Percentiles rank a stretch among this genome's conserved stretches.
Conservation (phyloP, 1,284 basidiomycete genomes). For the Cryptococcus sp. region DNA sequence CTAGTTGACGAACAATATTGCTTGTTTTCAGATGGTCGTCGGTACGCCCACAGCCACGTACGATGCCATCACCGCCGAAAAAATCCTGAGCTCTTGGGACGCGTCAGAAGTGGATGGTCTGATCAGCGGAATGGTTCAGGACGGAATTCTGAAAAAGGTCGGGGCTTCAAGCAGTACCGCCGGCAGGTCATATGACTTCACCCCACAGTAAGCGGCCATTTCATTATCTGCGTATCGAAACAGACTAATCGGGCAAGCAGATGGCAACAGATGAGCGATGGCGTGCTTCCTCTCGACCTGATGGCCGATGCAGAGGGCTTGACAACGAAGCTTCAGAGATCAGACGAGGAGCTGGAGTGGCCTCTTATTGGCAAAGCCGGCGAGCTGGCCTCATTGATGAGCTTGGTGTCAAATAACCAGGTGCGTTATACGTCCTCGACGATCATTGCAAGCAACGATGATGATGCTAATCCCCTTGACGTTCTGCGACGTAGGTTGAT, state of each 20-base stretch:
- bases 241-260: conserved; percentile 11
- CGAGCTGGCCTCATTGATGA: conserved; percentile 41
- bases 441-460: not conserved
- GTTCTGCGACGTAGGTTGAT: conserved; percentile 25
- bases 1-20: conserved; percentile 1
- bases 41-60: conserved; percentile 70
- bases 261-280: conserved; percentile 56
- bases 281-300: conserved; percentile 63
- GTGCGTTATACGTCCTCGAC: conserved; percentile 14
- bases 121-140: conserved; percentile 39
- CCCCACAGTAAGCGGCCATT: conserved; percentile 9
- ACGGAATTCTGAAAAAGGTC: conserved; percentile 35
- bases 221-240: not conserved
- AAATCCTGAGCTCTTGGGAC: conserved; percentile 61
- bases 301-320: conserved; percentile 68
- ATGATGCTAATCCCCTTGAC: conserved; percentile 1
- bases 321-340: conserved; percentile 59
- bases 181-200: conserved; percentile 23
- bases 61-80: conserved; percentile 59
- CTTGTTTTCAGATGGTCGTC: conserved; percentile 66
- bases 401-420: conserved; percentile 42
- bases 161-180: conserved; percentile 12
- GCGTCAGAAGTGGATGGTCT: conserved; percentile 61
- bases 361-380: conserved; percentile 36
- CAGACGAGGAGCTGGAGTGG: conserved; percentile 47